Evolutionary conservation across 257 asterid species (phyloP).

Genomic region (Gynochthodes officinalis): DNA sequence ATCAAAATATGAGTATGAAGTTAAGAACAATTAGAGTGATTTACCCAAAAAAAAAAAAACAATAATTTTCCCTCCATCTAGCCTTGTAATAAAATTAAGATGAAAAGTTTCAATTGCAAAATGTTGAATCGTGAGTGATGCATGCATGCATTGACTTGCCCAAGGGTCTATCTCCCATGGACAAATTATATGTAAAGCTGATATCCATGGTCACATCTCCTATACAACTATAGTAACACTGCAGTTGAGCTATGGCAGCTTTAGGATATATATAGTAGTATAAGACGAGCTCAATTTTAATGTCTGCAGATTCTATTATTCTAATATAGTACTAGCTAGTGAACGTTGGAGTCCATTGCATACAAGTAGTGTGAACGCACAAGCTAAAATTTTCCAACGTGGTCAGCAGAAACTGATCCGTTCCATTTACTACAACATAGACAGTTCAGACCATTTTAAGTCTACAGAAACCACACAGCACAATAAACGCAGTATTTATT

Average conservation of each 20-base stretch:
- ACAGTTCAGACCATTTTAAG: slow-evolving; percentile 17
- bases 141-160: slow-evolving; percentile 6
- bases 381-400: not conserved
- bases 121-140: not conserved
- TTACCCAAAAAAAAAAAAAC: no score
- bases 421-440: slow-evolving; percentile 7
- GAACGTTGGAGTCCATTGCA: not conserved
- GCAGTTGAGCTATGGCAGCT: not conserved
- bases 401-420: not conserved
- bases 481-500: not conserved
- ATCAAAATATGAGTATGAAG: no score
- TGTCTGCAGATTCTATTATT: not conserved
- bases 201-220: slow-evolving; percentile 2
- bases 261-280: not conserved
- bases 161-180: not conserved
- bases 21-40: no score
- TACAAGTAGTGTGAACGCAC: not conserved
- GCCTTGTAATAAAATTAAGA: no score
- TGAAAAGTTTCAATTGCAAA: no score
- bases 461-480: slow-evolving; percentile 3
- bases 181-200: not conserved
- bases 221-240: not conserved
- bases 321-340: not conserved
- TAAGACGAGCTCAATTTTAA: not conserved
- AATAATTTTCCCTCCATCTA: no score